Base-by-base conservation (phyloP, 1,284 basidiomycete genomes). In the Ganoderma multipileum region DNA sequence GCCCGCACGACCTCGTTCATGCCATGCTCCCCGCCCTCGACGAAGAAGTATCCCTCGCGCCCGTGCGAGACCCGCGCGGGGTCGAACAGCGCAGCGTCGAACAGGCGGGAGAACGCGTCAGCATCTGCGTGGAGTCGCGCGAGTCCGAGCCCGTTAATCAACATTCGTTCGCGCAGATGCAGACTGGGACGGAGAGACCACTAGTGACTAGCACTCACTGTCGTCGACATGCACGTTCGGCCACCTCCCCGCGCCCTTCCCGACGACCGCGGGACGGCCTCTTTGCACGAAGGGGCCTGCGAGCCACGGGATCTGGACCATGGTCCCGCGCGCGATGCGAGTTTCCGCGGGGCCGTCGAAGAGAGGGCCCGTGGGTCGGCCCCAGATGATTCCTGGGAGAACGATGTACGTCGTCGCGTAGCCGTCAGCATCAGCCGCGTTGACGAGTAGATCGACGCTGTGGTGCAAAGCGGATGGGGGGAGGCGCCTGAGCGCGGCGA, bases 11-110 rank as follows among this genome's bases (percentile, higher is more conserved):
- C 69, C 16, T 79, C 74, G 55, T 78, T 74, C 61, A 81, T 69
- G 4, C 68, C 75, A 63, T 82, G 78, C 67, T 85, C 83, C 38
- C 81, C 82, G 62, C 81, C 82, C 68, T 82, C 84, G 12, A 73
- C 81, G 73, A 85, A 84, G 72, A 84, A 85, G 69, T 79, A 84
- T 0, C 84, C 85, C 12, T 82, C 76, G 12, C 77, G 77, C 1
- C 84, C 85, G 61, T 84, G 83, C 16, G 70, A 68, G 59, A 74
- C 65, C 26, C 63, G 68, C 42, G 68, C 65, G 41, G 67, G 61
- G 65, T 67, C 64, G 23, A 39, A 55, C 11, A 71, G 59, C 30
- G 69, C 65, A 2, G 66, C 66, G 44, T 73, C 66, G 64, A 74
- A 68, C 16, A 75, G 55, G 9, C 58, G 58, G 28, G 69, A 61